Evolutionary conservation across 78 protist species (phyloP), one percentile per base, ranked within the genome.

Genomic region (Creolimax fragrantissima): DNA sequence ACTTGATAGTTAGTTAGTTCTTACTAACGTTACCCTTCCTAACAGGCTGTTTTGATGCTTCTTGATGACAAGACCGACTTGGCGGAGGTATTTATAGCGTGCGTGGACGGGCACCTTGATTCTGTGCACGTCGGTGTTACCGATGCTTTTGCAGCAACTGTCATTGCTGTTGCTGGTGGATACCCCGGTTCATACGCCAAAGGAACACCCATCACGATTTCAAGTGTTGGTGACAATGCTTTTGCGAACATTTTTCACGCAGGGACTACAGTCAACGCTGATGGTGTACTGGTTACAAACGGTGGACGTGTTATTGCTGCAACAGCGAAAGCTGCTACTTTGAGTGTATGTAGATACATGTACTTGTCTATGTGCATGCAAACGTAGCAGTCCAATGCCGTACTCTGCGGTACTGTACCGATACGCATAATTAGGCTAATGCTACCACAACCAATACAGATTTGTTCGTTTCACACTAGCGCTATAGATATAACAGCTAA

Each of bases 271-370:
- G 58, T 7, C 42, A 39, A 7, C 3, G 74, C 74, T 17, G 7
- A 2, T n/a, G 84, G 5, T 7, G 84, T 32, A 32, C 85, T 95
- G 32, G 92, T 93, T 5, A 96, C 98, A 24, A 37, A 81, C 39
- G 98, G 98, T 36, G 98, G 98, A 41, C 93, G 98, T 7, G 98
- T 96, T 4, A 58, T 96, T 2, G 92, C 93, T 4, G 94, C 91
- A 5, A 67, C 95, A 5, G 85, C 95, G 6, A 44, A 43, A 2
- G 84, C 43, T 3, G n/a, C 17, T n/a, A 66, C 5, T 3, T 41
- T 47, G 11, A 24, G 11, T 47, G 11, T 47, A 47, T 47, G 11
- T 47, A 47, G 7, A 47, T 47, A 47, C 11, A 47, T 47, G 11
- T 47, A 47, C 74, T 47, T n/a, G n/a, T n/a, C n/a, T n/a, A n/a